Evolutionary conservation across 306 rosid species (phyloP), one percentile per base, ranked within the genome.

Genomic region (Medicago arabica): DNA sequence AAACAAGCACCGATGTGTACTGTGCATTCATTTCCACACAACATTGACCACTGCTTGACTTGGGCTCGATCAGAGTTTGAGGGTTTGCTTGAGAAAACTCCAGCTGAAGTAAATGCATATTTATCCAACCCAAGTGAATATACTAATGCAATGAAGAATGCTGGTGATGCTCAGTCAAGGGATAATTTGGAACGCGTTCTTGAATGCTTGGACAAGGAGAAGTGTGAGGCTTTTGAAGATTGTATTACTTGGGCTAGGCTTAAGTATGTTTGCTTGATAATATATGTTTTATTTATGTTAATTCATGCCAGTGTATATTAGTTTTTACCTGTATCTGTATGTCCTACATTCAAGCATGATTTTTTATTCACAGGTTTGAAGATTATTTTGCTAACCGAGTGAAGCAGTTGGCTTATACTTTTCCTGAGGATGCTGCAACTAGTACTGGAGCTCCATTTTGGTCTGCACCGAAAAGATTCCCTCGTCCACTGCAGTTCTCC

Each of bases 1-100:
- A 95, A 90, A 83, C 97, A 95, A 83, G 99, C 99, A 2, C 99
- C 99, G 8, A 95, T 95, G 99, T 95, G 99, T 88, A 95, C 97
- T 23, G 91, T 95, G 59, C 99, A 95, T 87, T 95, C 99, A 3
- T 95, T 95, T 80, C 99, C 99, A 0, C 97, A 95, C 88, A 95
- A 92, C 81, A 95, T 95, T 74, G 97, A 95, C 54, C 99, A 95
- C 77, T 95, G 99, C 87, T 83, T 95, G 90, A 95, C 99, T 40
- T 95, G 99, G 99, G 99, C 97, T 67, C 92, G 99, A 76, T 95
- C 99, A 13, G 99, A 95, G 82, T 95, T 95, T 76, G 99, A 95
- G 88, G 99, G 99, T 57, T 85, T 92, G 84, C 89, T 95, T 54
- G 99, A 92, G 91, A 95, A 95, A 86, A 95, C 96, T 69, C 97